Evolutionary conservation across 176 grass and related monocot genomes (phyloP), one percentile per base, ranked within the genome.

Genomic region (Tuctoria greenei): DNA sequence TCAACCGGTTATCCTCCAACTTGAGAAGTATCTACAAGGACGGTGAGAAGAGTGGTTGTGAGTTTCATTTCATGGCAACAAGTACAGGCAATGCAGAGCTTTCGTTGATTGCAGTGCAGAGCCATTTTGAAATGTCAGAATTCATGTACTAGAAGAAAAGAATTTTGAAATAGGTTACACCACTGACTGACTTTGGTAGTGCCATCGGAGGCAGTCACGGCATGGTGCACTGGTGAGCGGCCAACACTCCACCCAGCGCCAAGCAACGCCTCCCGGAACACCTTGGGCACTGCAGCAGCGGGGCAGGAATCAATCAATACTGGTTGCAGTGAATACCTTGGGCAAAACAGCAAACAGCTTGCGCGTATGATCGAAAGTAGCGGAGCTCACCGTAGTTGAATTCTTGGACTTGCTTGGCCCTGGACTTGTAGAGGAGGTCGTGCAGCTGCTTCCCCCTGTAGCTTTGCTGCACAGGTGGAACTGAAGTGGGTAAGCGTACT

Each of bases 371-470:
- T 47, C 45, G 45, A 4, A 47, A 47, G 5, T 17, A 2, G 11
- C 6, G 20, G 15, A 0, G 12, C 79, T 82, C 10, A 98, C 91
- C 75, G 60, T 92, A 50, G 67, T 51, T 79, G 67, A 98, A 98
- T 24, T 98, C 81, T 79, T 90, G 75, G 58, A 94, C 90, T 52
- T 98, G 91, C 76, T 88, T 98, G 61, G 75, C 82, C 65, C 88
- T 86, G 73, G 85, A 88, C 82, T 92, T 98, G 86, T 98, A 98
- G 28, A 98, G 66, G 36, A 92, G 89, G 79, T 92, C 89, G 78
- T 94, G 91, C 39, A 98, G 86, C 79, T 94, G 95, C 79, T 92
- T 94, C 10, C 95, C 95, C 43, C 95, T 74, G 73, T 98, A 98
- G 31, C 91, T 91, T 94, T 94, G 67, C 95, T 98, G 83, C 46